Base-by-base conservation (phyloP, 208 protist genomes). In the Zelonia costaricensis region DNA sequence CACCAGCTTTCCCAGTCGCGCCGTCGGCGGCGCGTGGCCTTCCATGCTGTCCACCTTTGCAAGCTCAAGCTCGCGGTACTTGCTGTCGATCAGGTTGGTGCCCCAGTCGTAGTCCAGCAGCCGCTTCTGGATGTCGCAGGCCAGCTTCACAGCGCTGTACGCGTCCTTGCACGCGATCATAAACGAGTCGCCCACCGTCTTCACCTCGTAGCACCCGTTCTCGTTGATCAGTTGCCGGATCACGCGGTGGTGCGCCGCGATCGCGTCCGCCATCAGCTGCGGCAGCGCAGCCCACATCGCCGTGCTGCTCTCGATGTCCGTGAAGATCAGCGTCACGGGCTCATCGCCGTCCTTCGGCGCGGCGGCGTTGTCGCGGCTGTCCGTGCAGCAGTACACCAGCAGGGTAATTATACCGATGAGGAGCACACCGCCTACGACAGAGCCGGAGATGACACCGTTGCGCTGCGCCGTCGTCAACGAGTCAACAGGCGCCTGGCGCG, bases 131-230 rank as follows among this genome's bases (percentile, higher is more conserved):
- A n/a, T n/a, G n/a, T n/a, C n/a, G n/a, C n/a, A n/a, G n/a, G n/a
- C n/a, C n/a, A n/a, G n/a, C n/a, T n/a, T n/a, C n/a, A n/a, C n/a
- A n/a, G n/a, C n/a, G n/a, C n/a, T n/a, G n/a, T n/a, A n/a, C n/a
- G n/a, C n/a, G n/a, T n/a, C n/a, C n/a, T n/a, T n/a, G n/a, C n/a
- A n/a, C n/a, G n/a, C n/a, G n/a, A n/a, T n/a, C n/a, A n/a, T n/a
- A n/a, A n/a, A n/a, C n/a, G n/a, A n/a, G n/a, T n/a, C n/a, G n/a
- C n/a, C n/a, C n/a, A n/a, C n/a, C n/a, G n/a, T n/a, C n/a, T 91
- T 92, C 62, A 92, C 86, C 71, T 90, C 83, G 66, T 92, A 92
- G 65, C 80, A 83, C 53, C 69, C 65, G 73, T 86, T 74, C 71
- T 74, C 78, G 13, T 58, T 49, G 43, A 90, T 88, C 30, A 78